These are phyloP conservation scores for Xerocomellus dryophilus DNA, from an alignment of 768 basidiomycete genomes.

Conservation along the genomic window DNA sequence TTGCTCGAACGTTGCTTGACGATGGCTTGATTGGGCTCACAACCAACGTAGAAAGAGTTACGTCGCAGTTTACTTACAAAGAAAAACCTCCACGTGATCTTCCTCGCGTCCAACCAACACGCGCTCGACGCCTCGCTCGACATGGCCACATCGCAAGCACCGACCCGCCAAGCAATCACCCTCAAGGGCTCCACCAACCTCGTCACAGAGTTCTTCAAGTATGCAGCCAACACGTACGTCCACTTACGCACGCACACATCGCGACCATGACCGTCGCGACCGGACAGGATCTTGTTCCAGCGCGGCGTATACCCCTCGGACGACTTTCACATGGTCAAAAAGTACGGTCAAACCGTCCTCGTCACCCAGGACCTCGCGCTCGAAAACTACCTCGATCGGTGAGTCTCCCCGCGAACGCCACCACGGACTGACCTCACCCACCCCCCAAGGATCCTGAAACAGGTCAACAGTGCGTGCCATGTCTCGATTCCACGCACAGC, in stretches of 20 bases:
- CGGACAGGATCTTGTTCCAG: constrained; percentile 85
- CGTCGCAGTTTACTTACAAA: too few species aligned
- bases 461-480: constrained; percentile 77
- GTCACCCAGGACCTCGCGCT: constrained; percentile 91
- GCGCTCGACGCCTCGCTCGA: too few species aligned
- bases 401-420: not conserved
- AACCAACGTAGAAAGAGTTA: too few species aligned
- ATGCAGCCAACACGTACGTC: constrained; percentile 92
- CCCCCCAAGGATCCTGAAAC: constrained; percentile 74
- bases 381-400: constrained; percentile 91
- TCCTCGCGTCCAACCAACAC: too few species aligned
- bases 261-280: not conserved
- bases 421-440: not conserved
- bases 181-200: constrained; percentile 92
- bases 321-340: constrained; percentile 99
- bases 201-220: constrained; percentile 99
- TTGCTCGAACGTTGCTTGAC: not conserved
- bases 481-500: not conserved
- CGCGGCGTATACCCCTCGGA: constrained; percentile 96
- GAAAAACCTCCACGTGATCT: too few species aligned
- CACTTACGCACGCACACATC: too few species aligned
- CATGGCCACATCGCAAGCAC: constrained; percentile 39
- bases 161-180: constrained; percentile 74
- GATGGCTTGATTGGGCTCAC: not conserved
- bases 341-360: constrained; percentile 94